A percentile compares a stretch with the other conserved stretches of the same genome.
Evolutionary conservation across 2,329 filamentous ascomycete genomes (phyloP).

Genomic region (Bimuria novae-zelandiae): DNA sequence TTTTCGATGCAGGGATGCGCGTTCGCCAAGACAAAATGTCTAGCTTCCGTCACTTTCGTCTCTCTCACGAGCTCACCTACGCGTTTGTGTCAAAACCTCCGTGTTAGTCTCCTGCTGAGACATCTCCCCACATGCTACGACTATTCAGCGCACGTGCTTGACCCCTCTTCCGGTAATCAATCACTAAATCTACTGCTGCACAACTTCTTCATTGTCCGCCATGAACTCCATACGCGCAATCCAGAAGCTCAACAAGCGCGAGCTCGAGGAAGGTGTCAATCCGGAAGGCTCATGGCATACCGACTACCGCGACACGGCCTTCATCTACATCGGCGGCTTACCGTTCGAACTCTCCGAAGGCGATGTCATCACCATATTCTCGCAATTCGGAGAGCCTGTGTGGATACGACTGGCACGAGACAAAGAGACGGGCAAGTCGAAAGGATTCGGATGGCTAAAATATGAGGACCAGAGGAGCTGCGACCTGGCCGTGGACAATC

Average conservation of each 20-base stretch:
- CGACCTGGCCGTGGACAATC: constrained; percentile 93
- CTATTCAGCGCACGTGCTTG: not conserved
- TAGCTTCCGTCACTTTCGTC: constrained; percentile 22
- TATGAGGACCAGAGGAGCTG: constrained; percentile 98
- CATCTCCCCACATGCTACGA: not conserved
- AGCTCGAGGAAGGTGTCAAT: constrained; percentile 85
- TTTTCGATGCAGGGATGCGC: constrained; percentile 37
- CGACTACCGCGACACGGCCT: constrained; percentile 97
- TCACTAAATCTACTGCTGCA: too few species aligned
- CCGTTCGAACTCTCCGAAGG: constrained; percentile 93
- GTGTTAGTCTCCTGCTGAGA: too few species aligned
- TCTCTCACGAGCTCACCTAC: not conserved
- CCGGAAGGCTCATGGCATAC: constrained; percentile 93
- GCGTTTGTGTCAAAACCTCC: not conserved
- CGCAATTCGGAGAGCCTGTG: constrained; percentile 92
- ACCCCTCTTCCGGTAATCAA: too few species aligned
- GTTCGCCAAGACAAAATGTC: constrained; percentile 38
- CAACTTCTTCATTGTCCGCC: too few species aligned
- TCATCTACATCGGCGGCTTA: constrained; percentile 92
- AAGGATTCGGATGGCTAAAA: constrained; percentile 94
- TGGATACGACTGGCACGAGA: constrained; percentile 92
- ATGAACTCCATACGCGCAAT: constrained; percentile 97
- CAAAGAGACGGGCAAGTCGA: constrained; percentile 93
- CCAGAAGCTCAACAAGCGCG: constrained; percentile 88
- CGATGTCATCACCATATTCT: constrained; percentile 95